Base-by-base conservation (phyloP, 1,284 basidiomycete species). In the Leccinum pseudoinsigne region DNA sequence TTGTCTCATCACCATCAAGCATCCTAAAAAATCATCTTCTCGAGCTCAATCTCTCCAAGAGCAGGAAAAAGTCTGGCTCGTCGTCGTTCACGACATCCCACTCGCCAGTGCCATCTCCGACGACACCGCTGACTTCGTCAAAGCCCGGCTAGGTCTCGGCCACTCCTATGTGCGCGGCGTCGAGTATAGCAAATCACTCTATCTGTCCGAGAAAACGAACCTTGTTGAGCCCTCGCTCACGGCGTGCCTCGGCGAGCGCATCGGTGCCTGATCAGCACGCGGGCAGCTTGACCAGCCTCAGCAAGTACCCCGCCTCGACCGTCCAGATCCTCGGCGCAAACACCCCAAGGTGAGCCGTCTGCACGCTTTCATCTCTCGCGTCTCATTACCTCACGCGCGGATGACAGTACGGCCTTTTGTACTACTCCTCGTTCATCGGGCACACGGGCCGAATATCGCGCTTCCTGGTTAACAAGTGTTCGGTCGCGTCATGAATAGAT, bases 381-480 rank as follows among this genome's bases (percentile, higher is more conserved):
- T 14, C 54, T 55, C 31, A 8, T 55, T 21, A 45, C 38, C 50
- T 50, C 16, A 18, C 42, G 8, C 55, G 16, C 57, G 38, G 45
- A 18, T n/a, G 6, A 3, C 31, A 95, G 92, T 97, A 97, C 73
- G 95, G 95, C 73, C 86, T 97, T 56, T 85, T 97, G 70, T 97
- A 95, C 78, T 94, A 97, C 79, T 95, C 93, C 16, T 87, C 94
- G 18, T 98, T 96, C 82, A 99, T 99, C 74, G 95, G 95, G 23
- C 90, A 95, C 84, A 99, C 99, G 84, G 97, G 97, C 42, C 90
- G 97, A 65, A 98, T 98, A 77, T 97, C 95, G 11, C 90, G 96
- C 50, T 98, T 97, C 86, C 84, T 99, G 40, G 97, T 97, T 58
- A 99, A 99, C 86, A 99, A 99, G 81, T 97, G 95, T 77, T 97